Percentiles rank a stretch among this genome's conserved stretches.
Evolutionary conservation across 805 yeast genomes (phyloP).

Genomic region (Saccharomycopsis oosterbeekiorum): DNA sequence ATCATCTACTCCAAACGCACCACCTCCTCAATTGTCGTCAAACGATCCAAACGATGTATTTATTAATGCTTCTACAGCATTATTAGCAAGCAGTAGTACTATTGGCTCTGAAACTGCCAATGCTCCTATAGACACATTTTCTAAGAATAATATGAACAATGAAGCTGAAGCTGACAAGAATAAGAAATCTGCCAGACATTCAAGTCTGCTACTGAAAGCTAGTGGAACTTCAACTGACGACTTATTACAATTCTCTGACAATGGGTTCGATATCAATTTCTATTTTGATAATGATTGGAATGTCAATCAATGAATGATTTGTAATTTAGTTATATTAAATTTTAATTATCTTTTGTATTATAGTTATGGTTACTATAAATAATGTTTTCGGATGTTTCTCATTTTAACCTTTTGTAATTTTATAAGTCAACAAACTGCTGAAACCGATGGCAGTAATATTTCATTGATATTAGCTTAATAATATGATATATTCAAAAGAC

Average conservation of each 20-base stretch:
- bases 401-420: no score
- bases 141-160: not conserved
- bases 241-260: slow-evolving; percentile 3
- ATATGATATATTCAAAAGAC: no score
- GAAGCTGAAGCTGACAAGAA: not conserved
- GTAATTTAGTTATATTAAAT: no score
- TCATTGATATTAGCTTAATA: no score
- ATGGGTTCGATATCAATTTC: slow-evolving; percentile 11
- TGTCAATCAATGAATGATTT: not conserved
- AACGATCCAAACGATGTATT: not conserved
- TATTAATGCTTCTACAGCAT: not conserved
- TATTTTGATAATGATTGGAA: slow-evolving; percentile 13
- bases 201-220: not conserved
- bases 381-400: no score
- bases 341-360: not conserved
- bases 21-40: not conserved
- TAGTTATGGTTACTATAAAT: no score
- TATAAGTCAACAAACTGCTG: no score
- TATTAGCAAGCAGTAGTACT: not conserved
- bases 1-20: not conserved
- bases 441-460: no score
- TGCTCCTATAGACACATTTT: not conserved
- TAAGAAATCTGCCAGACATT: not conserved
- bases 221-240: not conserved
- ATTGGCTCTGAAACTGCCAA: not conserved